Evolutionary conservation across 306 rosid species (phyloP), one percentile per base, ranked within the genome.

Genomic region (Gleditsia sinensis): DNA sequence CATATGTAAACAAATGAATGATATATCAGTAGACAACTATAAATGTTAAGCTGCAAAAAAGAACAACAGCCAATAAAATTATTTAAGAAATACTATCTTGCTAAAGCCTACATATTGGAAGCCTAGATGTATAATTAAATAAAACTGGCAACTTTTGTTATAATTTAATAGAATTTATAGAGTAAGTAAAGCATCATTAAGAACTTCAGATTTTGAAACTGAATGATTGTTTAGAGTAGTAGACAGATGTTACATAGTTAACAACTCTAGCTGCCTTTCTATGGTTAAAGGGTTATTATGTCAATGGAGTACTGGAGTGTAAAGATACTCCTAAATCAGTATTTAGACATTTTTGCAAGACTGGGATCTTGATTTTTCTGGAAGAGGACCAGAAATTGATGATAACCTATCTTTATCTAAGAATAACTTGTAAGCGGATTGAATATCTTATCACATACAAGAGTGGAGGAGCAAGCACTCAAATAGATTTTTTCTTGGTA

Each of bases 1-100:
- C 11, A 23, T 34, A 76, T 25, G 77, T 45, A 36, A 73, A 77
- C 39, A 48, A 37, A 53, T 43, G 5, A 40, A 72, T 40, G 20
- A 56, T 19, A 50, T 42, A 17, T 42, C 27, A 4, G 8, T 69
- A 43, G 25, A 25, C 21, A 74, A 73, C 50, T 55, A 82, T 34
- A 53, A 63, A 42, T 60, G 50, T 27, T 14, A 74, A 43, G 43
- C 42, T 10, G 39, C 51, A 63, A 28, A 63, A n/a, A 39, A 10
- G 33, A 37, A 40, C 17, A 50, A n/a, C 7, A 1, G 12, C 43
- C 7, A 48, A 48, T 14, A 48, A 7, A 50, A 50, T 50, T 50
- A 19, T 50, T 5, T 1, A 9, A 20, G 24, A 50, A 50, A 50
- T 1, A 50, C 9, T 19, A 17, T 4, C 3, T 6, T 5, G 10